phyloP scores from a whole-genome alignment of 371 early-diverging fungal species.

The Cokeromyces recurvatus region DNA sequence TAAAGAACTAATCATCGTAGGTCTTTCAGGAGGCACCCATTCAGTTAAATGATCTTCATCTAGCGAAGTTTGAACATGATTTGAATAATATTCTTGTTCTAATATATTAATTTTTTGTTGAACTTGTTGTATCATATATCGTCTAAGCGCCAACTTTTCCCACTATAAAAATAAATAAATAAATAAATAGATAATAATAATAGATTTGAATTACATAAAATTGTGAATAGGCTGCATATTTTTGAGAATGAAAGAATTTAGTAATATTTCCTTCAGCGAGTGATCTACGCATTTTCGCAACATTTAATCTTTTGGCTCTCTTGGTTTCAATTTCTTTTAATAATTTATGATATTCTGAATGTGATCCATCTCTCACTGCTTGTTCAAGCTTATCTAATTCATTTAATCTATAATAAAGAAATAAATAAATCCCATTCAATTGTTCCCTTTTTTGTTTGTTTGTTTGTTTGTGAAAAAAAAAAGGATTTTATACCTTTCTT shows the following conservation, averaged over 20 bases:
- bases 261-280: conserved; percentile 20
- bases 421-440: too few species aligned
- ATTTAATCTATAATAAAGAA: conserved; percentile 10
- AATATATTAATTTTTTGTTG: conserved; percentile 24
- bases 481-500: conserved; percentile 14
- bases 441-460: too few species aligned
- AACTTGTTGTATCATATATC: conserved; percentile 29
- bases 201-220: conserved; percentile 15
- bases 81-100: conserved; percentile 30
- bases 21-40: conserved; percentile 36
- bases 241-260: conserved; percentile 21
- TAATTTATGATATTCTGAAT: conserved; percentile 23
- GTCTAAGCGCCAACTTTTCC: conserved; percentile 26
- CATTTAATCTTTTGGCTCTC: conserved; percentile 12
- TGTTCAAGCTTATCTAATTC: conserved; percentile 27
- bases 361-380: conserved; percentile 26
- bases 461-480: too few species aligned
- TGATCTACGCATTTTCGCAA: conserved; percentile 21
- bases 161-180: conserved; percentile 14
- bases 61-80: conserved; percentile 27
- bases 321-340: conserved; percentile 22
- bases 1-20: conserved; percentile 34
- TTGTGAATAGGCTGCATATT: conserved; percentile 26
- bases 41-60: conserved; percentile 30
- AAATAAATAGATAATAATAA: background rate